These are phyloP conservation scores for Metschnikowia corniflorae DNA, from an alignment of 805 yeast genomes.

Conservation along the genomic window DNA sequence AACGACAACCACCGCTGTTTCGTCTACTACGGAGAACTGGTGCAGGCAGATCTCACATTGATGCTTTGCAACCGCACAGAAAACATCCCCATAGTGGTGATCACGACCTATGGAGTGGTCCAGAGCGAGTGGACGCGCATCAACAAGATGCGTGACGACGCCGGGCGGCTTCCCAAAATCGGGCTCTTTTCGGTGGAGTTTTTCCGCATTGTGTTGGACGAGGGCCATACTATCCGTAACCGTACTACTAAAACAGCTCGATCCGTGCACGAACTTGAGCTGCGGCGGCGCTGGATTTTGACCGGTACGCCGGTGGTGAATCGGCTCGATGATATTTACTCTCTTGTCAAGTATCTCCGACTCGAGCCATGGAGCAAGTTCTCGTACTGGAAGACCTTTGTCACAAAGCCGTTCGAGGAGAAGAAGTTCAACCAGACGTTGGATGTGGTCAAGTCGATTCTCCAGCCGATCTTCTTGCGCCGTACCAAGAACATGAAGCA, in stretches of 20 bases:
- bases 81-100: constrained; percentile 61
- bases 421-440: constrained; percentile 68
- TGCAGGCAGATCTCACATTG: constrained; percentile 46
- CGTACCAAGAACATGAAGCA: constrained; percentile 85
- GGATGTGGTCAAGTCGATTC: constrained; percentile 76
- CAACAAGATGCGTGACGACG: constrained; percentile 25
- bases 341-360: constrained; percentile 67
- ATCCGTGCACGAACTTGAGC: constrained; percentile 63
- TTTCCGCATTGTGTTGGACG: constrained; percentile 78
- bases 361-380: constrained; percentile 90
- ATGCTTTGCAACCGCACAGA: constrained; percentile 37
- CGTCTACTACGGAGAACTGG: constrained; percentile 73
- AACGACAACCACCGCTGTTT: constrained; percentile 44
- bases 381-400: constrained; percentile 82
- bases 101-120: constrained; percentile 87
- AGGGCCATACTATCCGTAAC: constrained; percentile 86
- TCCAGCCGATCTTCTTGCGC: constrained; percentile 78
- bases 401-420: constrained; percentile 78
- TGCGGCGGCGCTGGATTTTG: constrained; percentile 73
- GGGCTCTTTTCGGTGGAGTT: constrained; percentile 74
- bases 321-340: constrained; percentile 79
- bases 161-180: constrained; percentile 27
- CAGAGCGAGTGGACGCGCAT: constrained; percentile 66
- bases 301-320: constrained; percentile 95
- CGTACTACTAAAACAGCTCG: constrained; percentile 74